Base-by-base conservation (phyloP, 208 protist genomes). In the Endotrypanum monterogeii region DNA sequence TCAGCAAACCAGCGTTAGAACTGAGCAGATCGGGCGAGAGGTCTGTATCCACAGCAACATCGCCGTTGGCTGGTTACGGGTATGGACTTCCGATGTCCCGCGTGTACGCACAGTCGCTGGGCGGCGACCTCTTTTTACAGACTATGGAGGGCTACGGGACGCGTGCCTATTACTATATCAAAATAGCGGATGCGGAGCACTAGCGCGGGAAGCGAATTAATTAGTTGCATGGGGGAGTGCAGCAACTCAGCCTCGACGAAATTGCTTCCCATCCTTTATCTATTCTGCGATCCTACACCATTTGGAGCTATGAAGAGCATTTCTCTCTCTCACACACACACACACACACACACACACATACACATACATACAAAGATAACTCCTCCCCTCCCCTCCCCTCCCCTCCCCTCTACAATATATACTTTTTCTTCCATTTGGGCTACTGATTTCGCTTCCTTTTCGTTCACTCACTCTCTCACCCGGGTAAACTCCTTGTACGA, bases 91-190 rank as follows among this genome's bases (percentile, higher is more conserved):
- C 98, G 1, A 90, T 98, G 79, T 94, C 89, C 9, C 87, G 95
- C 37, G 82, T 98, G 48, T 98, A 99, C 84, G 95, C 97, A 32
- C 86, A 86, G 54, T 90, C 94, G 14, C 98, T 98, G 79, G 95
- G 92, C 46, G 98, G 98, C 11, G 98, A 99, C 75, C 84, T 99
- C 6, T 66, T 90, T 25, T 60, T 99, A 11, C 94, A 97, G 62
- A 93, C 91, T 11, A 96, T 99, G 91, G 95, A 99, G 63, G 94
- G 95, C 14, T 96, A 91, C 71, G 95, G 97, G 35, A 98, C 97
- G 9, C 84, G 96, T n/a, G 94, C 93, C 0, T 98, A 97, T 82
- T 91, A 97, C 55, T 94, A 97, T 69, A 93, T 98, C 72, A 89
- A 91, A 56, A 66, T 89, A 20, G 52, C 70, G 7, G 74, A 79